phyloP scores from a whole-genome alignment of 805 yeast genomes.

The Jamesozyma rosinii region DNA sequence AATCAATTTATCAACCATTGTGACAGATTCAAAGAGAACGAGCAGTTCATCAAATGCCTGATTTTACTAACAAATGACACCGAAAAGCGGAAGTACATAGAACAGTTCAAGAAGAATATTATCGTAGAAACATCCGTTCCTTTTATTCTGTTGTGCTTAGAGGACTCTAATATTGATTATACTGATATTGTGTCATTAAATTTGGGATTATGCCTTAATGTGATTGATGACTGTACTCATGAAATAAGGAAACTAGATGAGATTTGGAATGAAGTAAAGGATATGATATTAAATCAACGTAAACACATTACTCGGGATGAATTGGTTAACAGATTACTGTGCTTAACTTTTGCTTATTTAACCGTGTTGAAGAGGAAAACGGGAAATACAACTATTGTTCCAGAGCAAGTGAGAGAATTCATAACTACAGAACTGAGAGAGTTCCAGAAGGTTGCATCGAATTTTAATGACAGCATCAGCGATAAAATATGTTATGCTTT shows the following conservation, averaged over 20 bases:
- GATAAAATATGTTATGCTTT: slow-evolving; percentile 8
- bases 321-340: slow-evolving; percentile 9
- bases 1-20: background rate
- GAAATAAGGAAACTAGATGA: background rate
- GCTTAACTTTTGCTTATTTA: slow-evolving; percentile 12
- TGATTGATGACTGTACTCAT: background rate
- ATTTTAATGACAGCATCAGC: slow-evolving; percentile 10
- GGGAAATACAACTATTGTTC: too few relatives aligned
- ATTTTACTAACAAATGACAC: slow-evolving; percentile 20
- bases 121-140: slow-evolving; percentile 3
- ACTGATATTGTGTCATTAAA: slow-evolving; percentile 11
- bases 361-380: background rate
- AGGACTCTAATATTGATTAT: background rate
- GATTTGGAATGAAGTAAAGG: background rate
- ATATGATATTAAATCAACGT: background rate
- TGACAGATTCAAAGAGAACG: slow-evolving; percentile 2
- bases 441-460: slow-evolving; percentile 7
- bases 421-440: slow-evolving; percentile 1
- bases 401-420: background rate
- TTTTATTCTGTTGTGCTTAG: slow-evolving; percentile 5
- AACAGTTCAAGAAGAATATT: background rate
- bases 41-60: slow-evolving; percentile 12
- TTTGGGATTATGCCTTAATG: slow-evolving; percentile 15
- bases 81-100: background rate
- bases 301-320: slow-evolving; percentile 2